Evolutionary conservation across 495 filamentous ascomycete species (phyloP).

Genomic region (Patellaria atrata): DNA sequence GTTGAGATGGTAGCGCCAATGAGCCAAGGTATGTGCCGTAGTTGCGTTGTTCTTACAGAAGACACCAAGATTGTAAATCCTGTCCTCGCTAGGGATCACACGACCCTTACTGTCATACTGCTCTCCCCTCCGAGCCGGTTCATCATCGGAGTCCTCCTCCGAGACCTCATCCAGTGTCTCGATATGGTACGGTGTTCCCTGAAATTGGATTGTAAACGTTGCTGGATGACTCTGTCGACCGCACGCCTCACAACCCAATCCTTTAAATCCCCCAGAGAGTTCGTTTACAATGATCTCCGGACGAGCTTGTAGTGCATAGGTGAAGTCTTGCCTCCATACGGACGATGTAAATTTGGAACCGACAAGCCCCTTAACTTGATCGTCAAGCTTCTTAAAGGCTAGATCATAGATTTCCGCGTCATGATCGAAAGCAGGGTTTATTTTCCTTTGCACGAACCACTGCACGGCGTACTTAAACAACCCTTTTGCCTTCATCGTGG

Average conservation of each 20-base stretch:
- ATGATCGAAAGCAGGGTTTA: conserved; percentile 60
- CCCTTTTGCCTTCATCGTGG: conserved; percentile 53
- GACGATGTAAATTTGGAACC: conserved; percentile 59
- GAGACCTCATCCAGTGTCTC: conserved; percentile 52
- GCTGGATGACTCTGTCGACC: conserved; percentile 55
- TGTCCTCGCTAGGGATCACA: conserved; percentile 17
- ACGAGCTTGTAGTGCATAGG: conserved; percentile 46
- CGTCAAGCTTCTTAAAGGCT: conserved; percentile 60
- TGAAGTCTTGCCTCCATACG: conserved; percentile 57
- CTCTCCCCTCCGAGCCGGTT: conserved; percentile 13
- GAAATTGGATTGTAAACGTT: conserved; percentile 44
- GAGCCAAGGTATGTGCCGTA: conserved; percentile 52
- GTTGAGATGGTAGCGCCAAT: conserved; percentile 65
- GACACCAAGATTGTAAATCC: conserved; percentile 25
- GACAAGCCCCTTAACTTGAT: conserved; percentile 52
- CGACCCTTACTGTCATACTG: conserved; percentile 23
- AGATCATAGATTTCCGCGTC: conserved; percentile 50
- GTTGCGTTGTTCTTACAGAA: conserved; percentile 54
- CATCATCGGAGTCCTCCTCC: conserved; percentile 32
- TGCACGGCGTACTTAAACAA: conserved; percentile 68
- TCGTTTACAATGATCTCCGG: conserved; percentile 34
- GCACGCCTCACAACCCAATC: conserved; percentile 55
- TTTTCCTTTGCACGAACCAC: conserved; percentile 66
- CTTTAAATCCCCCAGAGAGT: conserved; percentile 12
- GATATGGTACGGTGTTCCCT: conserved; percentile 55